Percentiles rank a stretch among this genome's conserved stretches.
Conservation (phyloP, 2,329 filamentous ascomycete species). For the Orbilia ellipsospora region DNA sequence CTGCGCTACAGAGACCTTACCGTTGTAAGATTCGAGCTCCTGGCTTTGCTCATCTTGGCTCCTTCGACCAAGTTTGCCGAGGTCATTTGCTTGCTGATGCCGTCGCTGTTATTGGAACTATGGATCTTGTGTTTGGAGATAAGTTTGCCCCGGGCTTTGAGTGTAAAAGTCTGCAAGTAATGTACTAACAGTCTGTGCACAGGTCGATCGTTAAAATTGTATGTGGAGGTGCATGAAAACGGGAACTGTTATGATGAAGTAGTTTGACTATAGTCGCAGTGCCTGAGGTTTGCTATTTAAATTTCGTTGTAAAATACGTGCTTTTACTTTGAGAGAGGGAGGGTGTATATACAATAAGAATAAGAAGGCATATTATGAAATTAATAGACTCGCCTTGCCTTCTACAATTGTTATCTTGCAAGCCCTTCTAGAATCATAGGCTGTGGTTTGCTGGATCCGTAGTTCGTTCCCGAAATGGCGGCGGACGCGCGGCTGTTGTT, state of each 20-base stretch:
- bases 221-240: background rate
- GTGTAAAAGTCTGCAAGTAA: background rate
- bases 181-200: constrained; percentile 51
- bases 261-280: background rate
- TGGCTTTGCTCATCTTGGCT: constrained; percentile 92
- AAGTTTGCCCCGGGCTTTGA: constrained; percentile 7
- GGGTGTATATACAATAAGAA: constrained; percentile 40
- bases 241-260: background rate
- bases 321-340: constrained; percentile 16
- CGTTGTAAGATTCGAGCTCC: constrained; percentile 97
- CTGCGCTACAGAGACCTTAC: constrained; percentile 73
- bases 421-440: background rate
- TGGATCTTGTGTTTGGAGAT: constrained; percentile 88
- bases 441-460: too few species aligned
- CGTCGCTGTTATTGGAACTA: constrained; percentile 79
- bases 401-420: background rate
- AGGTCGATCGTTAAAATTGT: constrained; percentile 51
- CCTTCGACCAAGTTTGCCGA: constrained; percentile 91
- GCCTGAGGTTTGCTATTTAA: constrained; percentile 17
- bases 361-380: constrained; percentile 23
- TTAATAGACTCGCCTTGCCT: background rate
- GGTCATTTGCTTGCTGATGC: constrained; percentile 96
- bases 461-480: too few species aligned
- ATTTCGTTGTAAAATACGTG: constrained; percentile 53
- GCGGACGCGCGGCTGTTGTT: too few species aligned